A percentile compares a stretch with the other conserved stretches of the same genome.
Evolutionary conservation across 2,329 filamentous ascomycete genomes (phyloP).

Genomic region (Endocalyx cinctus): DNA sequence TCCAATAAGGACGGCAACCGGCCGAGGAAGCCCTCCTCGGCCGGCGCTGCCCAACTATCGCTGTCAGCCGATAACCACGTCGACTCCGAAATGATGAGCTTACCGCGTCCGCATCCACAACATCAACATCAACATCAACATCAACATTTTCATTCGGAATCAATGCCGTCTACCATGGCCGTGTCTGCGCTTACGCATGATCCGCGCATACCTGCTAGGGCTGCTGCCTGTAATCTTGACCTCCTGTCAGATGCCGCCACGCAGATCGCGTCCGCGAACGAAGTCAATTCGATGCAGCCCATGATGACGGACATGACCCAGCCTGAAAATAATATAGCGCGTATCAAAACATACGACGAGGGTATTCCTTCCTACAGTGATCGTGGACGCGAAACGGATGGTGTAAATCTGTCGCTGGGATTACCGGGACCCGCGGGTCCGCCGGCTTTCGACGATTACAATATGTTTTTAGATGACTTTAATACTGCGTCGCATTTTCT

Average conservation of each 20-base stretch:
- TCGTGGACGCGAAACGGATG: constrained; percentile 41
- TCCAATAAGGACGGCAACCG: constrained; percentile 47
- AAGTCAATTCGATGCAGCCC: constrained; percentile 47
- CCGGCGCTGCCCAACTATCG: constrained; percentile 37
- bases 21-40: constrained; percentile 48
- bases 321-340: constrained; percentile 34
- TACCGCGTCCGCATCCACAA: constrained; percentile 32
- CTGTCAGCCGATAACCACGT: constrained; percentile 44
- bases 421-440: constrained; percentile 35
- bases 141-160: constrained; percentile 39
- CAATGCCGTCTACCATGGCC: constrained; percentile 32
- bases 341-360: constrained; percentile 48
- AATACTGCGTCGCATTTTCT: constrained; percentile 50
- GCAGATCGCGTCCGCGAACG: constrained; percentile 47
- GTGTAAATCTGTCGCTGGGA: constrained; percentile 35
- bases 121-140: too few species aligned
- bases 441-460: constrained; percentile 50
- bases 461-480: constrained; percentile 56
- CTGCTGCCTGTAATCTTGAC: constrained; percentile 52
- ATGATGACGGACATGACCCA: constrained; percentile 44
- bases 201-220: constrained; percentile 39
- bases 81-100: constrained; percentile 41
- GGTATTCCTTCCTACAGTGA: constrained; percentile 44
- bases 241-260: constrained; percentile 56
- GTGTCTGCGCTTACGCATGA: constrained; percentile 40